Percentiles rank a stretch among this genome's conserved stretches.
Conservation (phyloP, 2,329 filamentous ascomycete species). For the Nemania sp. region DNA sequence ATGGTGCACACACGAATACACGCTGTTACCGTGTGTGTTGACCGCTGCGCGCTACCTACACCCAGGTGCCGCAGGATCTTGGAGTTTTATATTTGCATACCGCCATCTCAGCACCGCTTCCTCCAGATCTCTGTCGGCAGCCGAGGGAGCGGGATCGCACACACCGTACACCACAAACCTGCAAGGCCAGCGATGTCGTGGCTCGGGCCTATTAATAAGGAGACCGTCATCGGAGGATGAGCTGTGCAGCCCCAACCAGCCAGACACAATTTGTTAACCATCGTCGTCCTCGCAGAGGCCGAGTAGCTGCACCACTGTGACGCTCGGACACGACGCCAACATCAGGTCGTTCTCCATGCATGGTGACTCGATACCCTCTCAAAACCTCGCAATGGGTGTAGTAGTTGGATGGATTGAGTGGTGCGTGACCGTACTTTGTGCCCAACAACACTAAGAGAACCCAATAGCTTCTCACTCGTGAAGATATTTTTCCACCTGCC, state of each 20-base stretch:
- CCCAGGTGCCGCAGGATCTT: constrained; percentile 2
- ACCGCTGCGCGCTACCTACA: neutral
- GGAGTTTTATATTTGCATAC: constrained; percentile 16
- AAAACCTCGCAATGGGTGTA: neutral
- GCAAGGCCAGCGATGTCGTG: constrained; percentile 20
- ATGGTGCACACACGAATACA: too few species aligned
- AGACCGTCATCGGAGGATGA: constrained; percentile 26
- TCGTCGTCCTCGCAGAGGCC: constrained; percentile 7
- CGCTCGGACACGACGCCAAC: neutral
- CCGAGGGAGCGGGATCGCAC: constrained; percentile 18
- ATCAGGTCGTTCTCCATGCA: constrained; percentile 7
- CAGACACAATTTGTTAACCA: constrained; percentile 14
- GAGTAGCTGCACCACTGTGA: constrained; percentile 13
- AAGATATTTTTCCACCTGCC: neutral
- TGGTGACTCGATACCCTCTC: neutral
- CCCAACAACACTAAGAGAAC: neutral
- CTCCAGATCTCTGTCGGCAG: constrained; percentile 8
- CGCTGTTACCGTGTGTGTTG: too few species aligned
- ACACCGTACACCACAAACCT: neutral
- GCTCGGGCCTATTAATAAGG: constrained; percentile 18
- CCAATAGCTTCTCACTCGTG: neutral
- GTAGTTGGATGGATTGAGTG: neutral
- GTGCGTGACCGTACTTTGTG: constrained; percentile 1
- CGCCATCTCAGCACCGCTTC: constrained; percentile 18
- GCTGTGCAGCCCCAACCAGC: constrained; percentile 19